Evolutionary conservation across 352 stramenopile genomes (phyloP), one percentile per base, ranked within the genome.

Genomic region (Globisporangium cederbergense): DNA sequence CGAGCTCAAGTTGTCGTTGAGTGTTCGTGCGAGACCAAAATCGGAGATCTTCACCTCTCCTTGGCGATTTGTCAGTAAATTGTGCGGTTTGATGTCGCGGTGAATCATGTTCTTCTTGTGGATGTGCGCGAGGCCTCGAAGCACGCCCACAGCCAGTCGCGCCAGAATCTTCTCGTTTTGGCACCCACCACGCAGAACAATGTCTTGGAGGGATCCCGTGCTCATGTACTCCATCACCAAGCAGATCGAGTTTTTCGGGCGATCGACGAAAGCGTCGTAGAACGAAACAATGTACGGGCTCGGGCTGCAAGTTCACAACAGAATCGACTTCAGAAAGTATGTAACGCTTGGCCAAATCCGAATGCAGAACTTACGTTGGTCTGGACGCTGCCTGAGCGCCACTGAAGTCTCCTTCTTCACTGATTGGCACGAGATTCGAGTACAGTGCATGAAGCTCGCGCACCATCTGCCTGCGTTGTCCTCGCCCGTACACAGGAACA

Each of bases 161-260:
- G 79, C 77, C 22, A 97, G 50, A 9, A 96, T 85, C 62, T 81
- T 85, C 58, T 97, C 91, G 64, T 91, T 90, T 60, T 86, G 73
- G 46, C 86, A 96, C 3, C 89, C 89, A 32, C 88, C 88, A 32
- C 72, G 73, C 20, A 93, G 58, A 57, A 97, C 87, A 38, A 97
- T 90, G 67, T 97, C 90, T 70, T 97, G 88, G 2, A 98, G 73
- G 4, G 89, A 96, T 11, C 91, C 91, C 7, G 86, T 91, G 65
- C 91, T 87, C 91, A 98, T 98, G 64, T 97, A 98, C 69, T 98
- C 91, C 86, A 98, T 96, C 32, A 97, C 90, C 52, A 98, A 74
- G 42, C 79, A 94, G 49, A 97, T 91, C 30, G 77, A 93, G 66
- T 94, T 95, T 63, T 96, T 93, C 18, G 85, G 75, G 11, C 83